Conservation (phyloP, 257 asterid genomes). For the Parsonsia alboflavescens region DNA sequence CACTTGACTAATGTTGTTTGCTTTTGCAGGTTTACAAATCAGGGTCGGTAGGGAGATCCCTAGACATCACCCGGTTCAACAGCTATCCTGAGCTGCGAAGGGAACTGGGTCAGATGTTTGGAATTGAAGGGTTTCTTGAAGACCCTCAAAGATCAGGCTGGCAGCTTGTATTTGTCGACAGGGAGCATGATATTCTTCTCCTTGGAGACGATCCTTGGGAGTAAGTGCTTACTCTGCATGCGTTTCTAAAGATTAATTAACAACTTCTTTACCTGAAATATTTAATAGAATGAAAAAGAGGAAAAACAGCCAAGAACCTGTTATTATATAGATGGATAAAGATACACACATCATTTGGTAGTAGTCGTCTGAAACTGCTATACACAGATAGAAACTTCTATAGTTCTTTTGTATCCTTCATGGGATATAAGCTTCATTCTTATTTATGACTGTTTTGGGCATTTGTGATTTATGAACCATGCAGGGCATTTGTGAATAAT, state of each 20-base stretch:
- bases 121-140: slow-evolving; percentile 90
- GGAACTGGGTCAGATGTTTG: slow-evolving; percentile 88
- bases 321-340: background rate
- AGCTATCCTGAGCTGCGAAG: slow-evolving; percentile 91
- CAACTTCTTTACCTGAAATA: background rate
- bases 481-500: slow-evolving; percentile 81
- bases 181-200: slow-evolving; percentile 97
- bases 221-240: slow-evolving; percentile 37
- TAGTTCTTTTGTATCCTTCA: background rate
- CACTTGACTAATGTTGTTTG: slow-evolving; percentile 5
- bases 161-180: slow-evolving; percentile 99
- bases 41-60: slow-evolving; percentile 87
- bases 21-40: slow-evolving; percentile 65
- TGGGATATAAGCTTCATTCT: too few species aligned
- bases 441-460: background rate
- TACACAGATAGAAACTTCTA: background rate
- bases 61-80: slow-evolving; percentile 87
- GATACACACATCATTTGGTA: background rate
- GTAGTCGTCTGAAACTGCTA: too few species aligned
- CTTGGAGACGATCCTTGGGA: slow-evolving; percentile 99
- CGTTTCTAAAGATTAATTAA: background rate
- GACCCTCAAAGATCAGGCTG: slow-evolving; percentile 99
- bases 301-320: background rate
- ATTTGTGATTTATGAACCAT: slow-evolving; percentile 4
- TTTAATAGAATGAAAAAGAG: background rate